These are phyloP conservation scores for Stramenopiles sp. DNA, from an alignment of 352 stramenopile genomes.

Conservation along the genomic window DNA sequence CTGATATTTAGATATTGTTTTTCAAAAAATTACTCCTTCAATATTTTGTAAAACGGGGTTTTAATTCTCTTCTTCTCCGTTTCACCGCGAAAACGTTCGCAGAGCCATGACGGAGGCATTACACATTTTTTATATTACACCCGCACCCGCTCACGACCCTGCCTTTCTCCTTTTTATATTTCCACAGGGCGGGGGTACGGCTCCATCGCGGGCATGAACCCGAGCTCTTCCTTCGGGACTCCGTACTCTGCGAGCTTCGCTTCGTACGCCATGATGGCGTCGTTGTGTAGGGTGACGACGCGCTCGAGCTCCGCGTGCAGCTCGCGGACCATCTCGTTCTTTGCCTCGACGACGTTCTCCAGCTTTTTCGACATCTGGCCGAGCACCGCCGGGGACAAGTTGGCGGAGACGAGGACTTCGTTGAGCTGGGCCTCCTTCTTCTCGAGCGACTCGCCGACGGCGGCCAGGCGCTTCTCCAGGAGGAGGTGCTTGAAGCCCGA, in stretches of 20 bases:
- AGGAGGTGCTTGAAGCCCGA: conserved; percentile 68
- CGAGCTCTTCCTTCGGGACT: conserved; percentile 60
- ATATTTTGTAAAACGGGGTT: too few species aligned
- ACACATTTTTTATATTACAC: too few species aligned
- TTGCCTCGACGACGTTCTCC: conserved; percentile 66
- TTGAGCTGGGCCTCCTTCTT: conserved; percentile 71
- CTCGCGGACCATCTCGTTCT: conserved; percentile 52
- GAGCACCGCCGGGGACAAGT: conserved; percentile 55
- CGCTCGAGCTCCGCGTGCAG: conserved; percentile 47
- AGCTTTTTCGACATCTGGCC: conserved; percentile 55
- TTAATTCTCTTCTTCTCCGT: too few species aligned
- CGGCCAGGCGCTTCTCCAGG: conserved; percentile 74
- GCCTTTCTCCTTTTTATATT: too few species aligned
- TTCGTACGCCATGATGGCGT: conserved; percentile 46
- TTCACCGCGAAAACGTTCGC: too few species aligned
- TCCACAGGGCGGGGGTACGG: background rate
- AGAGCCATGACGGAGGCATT: too few species aligned
- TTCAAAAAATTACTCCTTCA: too few species aligned
- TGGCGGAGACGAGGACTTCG: conserved; percentile 63
- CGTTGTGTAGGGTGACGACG: conserved; percentile 50
- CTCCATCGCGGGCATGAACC: conserved; percentile 28
- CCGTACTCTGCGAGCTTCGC: conserved; percentile 69
- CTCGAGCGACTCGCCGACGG: conserved; percentile 53
- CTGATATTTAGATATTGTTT: too few species aligned
- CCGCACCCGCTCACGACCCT: too few species aligned